Base-by-base conservation (phyloP, 345 rosid genomes). In the Ceriops zippeliana region DNA sequence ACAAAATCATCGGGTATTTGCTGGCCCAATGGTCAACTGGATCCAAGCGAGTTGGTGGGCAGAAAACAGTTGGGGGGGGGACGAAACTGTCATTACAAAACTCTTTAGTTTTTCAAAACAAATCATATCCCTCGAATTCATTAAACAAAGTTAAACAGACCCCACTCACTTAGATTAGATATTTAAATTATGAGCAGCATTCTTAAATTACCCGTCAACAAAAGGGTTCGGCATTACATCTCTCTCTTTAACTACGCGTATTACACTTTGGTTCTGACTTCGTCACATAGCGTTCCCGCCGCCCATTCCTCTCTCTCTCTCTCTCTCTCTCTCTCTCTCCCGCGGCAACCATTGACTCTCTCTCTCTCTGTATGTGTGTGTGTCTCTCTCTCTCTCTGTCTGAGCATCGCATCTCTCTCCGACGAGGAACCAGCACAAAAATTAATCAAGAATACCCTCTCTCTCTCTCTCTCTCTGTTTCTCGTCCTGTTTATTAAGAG, bases 231-330 rank as follows among this genome's bases (percentile, higher is more conserved):
- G 49, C 49, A 13, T 13, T 42, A 17, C 49, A 13, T 13, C 49
- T 1, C 17, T 15, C 49, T 16, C 26, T 24, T 24, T 62, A 3
- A 8, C 47, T 46, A 58, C 75, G 75, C 69, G 69, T 63, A 64
- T 28, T 16, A 64, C 38, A 35, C 46, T 54, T 10, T 20, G 20
- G 4, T 57, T 28, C n/a, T 9, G 67, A 61, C 52, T n/a, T 65
- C 69, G 46, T 10, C 11, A 35, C 9, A 7, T 1, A 0, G 59
- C 69, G 47, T 66, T 72, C 65, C 61, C 65, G 65, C 65, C 69
- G 64, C 76, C 38, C 61, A 38, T 20, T 0, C 2, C 17, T 13
- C 49, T 42, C 49, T 58, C 34, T n/a, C 13, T 28, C 28, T 42
- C 49, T 58, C 34, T n/a, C 13, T 28, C 28, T 38, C 38, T 68